phyloP scores from a whole-genome alignment of 805 yeast species.

The Metschnikowia henanensis region DNA sequence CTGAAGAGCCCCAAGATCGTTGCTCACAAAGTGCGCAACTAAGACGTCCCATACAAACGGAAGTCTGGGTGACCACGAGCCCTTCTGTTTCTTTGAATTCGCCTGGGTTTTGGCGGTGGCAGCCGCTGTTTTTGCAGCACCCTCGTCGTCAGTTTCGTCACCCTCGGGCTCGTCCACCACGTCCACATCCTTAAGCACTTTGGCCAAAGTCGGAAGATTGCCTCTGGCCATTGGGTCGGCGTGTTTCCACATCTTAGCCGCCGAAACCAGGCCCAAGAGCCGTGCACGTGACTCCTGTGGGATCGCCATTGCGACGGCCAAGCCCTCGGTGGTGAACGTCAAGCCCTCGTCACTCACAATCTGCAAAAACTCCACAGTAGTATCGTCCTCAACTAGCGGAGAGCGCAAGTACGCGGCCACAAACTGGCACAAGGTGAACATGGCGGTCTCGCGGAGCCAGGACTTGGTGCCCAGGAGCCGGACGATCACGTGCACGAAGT shows the following conservation, averaged over 20 bases:
- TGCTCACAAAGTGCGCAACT: constrained; percentile 40
- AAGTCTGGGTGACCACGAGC: constrained; percentile 71
- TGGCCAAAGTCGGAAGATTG: constrained; percentile 59
- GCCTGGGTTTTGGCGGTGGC: too few species aligned
- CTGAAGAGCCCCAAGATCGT: constrained; percentile 1
- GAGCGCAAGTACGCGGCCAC: constrained; percentile 18
- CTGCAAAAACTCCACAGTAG: constrained; percentile 35
- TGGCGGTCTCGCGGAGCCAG: constrained; percentile 84
- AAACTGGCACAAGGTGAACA: constrained; percentile 66
- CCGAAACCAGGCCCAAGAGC: constrained; percentile 10
- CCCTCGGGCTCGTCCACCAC: constrained; percentile 34
- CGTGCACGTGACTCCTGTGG: constrained; percentile 31
- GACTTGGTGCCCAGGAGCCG: constrained; percentile 64
- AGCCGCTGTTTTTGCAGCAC: too few species aligned
- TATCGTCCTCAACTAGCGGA: constrained; percentile 14
- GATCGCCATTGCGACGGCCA: constrained; percentile 65
- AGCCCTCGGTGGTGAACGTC: constrained; percentile 73
- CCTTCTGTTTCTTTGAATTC: constrained; percentile 62
- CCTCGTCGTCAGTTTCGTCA: constrained; percentile 33
- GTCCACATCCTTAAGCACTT: constrained; percentile 61
- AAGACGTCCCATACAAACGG: constrained; percentile 77
- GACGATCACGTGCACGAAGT: constrained; percentile 48
- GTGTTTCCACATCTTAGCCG: constrained; percentile 54
- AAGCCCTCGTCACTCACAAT: constrained; percentile 53
- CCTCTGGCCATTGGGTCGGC: constrained; percentile 74